These are phyloP conservation scores for Hemisphaericaspora xylanilytica DNA, from an alignment of 1,139 yeast genomes.

Conservation along the genomic window DNA sequence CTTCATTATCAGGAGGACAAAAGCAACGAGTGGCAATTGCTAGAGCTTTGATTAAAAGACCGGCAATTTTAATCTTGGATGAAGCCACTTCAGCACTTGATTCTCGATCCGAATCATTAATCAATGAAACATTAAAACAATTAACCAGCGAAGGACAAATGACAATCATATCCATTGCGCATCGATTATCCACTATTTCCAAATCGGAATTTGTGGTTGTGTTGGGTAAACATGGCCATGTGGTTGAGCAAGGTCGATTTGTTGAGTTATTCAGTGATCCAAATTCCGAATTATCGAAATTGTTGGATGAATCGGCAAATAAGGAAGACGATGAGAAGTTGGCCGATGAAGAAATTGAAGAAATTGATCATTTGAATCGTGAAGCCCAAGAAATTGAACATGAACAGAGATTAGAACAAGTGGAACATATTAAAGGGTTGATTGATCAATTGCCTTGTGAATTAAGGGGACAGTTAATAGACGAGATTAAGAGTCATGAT, in stretches of 20 bases:
- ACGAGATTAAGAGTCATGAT: conserved; percentile 24
- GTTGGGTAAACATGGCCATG: conserved; percentile 43
- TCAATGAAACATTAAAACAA: conserved; percentile 58
- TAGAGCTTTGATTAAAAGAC: conserved; percentile 67
- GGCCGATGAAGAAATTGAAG: conserved; percentile 22
- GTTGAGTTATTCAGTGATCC: conserved; percentile 44
- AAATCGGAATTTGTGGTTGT: conserved; percentile 58
- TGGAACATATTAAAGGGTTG: conserved; percentile 32
- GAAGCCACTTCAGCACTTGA: conserved; percentile 83
- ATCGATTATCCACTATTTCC: conserved; percentile 76
- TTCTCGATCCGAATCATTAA: conserved; percentile 65
- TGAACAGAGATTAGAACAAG: conserved; percentile 20
- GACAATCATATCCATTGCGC: conserved; percentile 91
- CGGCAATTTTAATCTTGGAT: conserved; percentile 61
- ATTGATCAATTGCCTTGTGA: conserved; percentile 42
- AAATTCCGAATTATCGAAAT: conserved; percentile 42
- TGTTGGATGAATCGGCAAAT: conserved; percentile 38
- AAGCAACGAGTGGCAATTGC: conserved; percentile 89
- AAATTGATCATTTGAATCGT: conserved; percentile 24
- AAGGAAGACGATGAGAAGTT: conserved; percentile 21
- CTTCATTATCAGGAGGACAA: conserved; percentile 78
- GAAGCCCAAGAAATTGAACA: conserved; percentile 28
- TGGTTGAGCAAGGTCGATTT: conserved; percentile 43
- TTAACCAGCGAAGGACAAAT: conserved; percentile 57
- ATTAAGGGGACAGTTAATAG: conserved; percentile 29